phyloP scores from a whole-genome alignment of 768 basidiomycete species.

The Calocera viscosa region DNA sequence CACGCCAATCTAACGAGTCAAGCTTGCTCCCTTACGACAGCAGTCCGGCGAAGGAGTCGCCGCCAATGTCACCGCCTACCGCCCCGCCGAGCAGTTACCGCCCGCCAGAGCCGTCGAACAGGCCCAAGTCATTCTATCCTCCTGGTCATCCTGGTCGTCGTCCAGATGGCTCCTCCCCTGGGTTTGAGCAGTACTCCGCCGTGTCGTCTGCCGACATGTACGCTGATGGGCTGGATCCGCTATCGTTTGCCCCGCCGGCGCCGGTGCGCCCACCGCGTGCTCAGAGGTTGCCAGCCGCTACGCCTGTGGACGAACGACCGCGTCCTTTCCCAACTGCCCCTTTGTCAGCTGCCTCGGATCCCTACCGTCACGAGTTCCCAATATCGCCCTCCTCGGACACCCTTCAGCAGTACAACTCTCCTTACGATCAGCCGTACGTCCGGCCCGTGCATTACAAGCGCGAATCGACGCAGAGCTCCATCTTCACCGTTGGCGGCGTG shows the following conservation, averaged over 20 bases:
- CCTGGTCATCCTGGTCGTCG: background rate
- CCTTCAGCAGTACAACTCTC: background rate
- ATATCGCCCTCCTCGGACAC: background rate
- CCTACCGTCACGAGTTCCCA: background rate
- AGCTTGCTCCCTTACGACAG: background rate
- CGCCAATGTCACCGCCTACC: background rate
- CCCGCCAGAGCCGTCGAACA: background rate
- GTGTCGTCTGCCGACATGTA: constrained; percentile 5
- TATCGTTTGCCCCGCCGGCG: background rate
- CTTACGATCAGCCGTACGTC: background rate
- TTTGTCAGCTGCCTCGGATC: background rate
- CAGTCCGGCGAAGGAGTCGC: background rate
- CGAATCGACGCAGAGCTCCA: background rate
- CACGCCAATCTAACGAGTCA: background rate
- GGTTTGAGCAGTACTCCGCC: background rate
- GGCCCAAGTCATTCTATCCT: background rate
- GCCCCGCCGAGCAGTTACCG: background rate
- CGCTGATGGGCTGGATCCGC: background rate
- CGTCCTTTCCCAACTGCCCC: background rate
- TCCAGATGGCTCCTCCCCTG: background rate
- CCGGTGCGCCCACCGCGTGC: background rate
- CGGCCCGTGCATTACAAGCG: background rate
- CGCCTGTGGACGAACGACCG: background rate
- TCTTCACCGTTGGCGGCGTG: background rate
- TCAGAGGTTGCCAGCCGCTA: background rate